Conservation (phyloP, 768 basidiomycete genomes). For the Hortiboletus flavorubellus region DNA sequence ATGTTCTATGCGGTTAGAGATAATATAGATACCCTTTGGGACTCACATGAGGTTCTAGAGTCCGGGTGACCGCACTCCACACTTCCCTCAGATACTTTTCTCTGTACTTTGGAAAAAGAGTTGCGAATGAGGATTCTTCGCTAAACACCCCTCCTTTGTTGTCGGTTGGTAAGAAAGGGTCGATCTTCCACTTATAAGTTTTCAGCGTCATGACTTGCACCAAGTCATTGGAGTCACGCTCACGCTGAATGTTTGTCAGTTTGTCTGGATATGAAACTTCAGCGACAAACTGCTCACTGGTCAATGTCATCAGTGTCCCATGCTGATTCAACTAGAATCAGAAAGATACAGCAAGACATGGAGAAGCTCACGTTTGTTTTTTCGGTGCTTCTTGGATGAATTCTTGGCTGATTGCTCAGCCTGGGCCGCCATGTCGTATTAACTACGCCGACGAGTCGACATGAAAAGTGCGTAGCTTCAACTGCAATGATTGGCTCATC, state of each 20-base stretch:
- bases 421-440: slow-evolving; percentile 21
- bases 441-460: not conserved
- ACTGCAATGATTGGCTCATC: no score
- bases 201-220: slow-evolving; percentile 12
- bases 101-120: slow-evolving; percentile 96
- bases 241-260: slow-evolving; percentile 38
- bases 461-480: no score
- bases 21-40: slow-evolving; percentile 14
- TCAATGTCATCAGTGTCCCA: slow-evolving; percentile 99
- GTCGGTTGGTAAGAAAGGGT: slow-evolving; percentile 69
- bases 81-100: slow-evolving; percentile 95
- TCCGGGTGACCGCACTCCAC: slow-evolving; percentile 87
- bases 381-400: slow-evolving; percentile 88
- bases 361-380: slow-evolving; percentile 82
- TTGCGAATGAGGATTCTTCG: slow-evolving; percentile 97
- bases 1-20: slow-evolving; percentile 3
- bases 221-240: slow-evolving; percentile 16
- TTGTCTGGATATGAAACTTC: not conserved
- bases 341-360: not conserved
- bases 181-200: slow-evolving; percentile 75
- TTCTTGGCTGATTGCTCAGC: slow-evolving; percentile 45
- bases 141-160: slow-evolving; percentile 82
- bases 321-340: slow-evolving; percentile 47
- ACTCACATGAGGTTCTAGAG: slow-evolving; percentile 74
- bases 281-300: slow-evolving; percentile 63